Conservation (phyloP, 1,284 basidiomycete species). For the Sporisorium scitamineum region DNA sequence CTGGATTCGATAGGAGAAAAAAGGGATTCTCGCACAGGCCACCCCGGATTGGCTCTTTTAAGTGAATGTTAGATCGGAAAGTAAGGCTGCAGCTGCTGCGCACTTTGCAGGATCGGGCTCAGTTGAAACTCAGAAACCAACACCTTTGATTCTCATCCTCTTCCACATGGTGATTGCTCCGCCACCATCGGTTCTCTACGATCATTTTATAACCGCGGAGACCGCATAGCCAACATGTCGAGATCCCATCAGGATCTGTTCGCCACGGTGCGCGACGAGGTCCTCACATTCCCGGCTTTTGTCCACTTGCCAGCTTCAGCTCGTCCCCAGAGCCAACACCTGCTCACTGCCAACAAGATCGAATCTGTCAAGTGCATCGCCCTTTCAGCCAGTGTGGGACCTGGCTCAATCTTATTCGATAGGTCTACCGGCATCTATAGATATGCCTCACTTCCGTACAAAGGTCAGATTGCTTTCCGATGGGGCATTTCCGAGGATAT, state of each 20-base stretch:
- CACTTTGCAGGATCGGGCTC: background rate
- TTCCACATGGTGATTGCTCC: background rate
- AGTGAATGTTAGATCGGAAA: background rate
- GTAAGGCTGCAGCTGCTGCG: background rate
- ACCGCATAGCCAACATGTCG: constrained; percentile 10
- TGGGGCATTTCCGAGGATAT: constrained; percentile 7
- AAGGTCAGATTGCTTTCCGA: constrained; percentile 11
- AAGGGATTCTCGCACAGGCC: constrained; percentile 14
- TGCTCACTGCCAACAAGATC: background rate
- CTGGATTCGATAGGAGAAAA: background rate
- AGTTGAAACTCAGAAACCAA: constrained; percentile 3
- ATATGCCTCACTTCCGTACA: background rate
- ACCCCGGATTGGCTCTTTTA: background rate
- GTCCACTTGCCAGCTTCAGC: constrained; percentile 23
- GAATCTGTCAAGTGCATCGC: constrained; percentile 17
- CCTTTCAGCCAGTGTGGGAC: background rate
- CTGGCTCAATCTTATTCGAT: background rate
- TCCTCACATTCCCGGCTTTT: constrained; percentile 23
- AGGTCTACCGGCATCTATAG: background rate
- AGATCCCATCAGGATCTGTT: background rate
- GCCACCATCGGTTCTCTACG: constrained; percentile 6
- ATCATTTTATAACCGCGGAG: background rate
- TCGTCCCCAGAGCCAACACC: background rate
- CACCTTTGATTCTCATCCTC: background rate
- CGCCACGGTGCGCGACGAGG: background rate